Evolutionary conservation across 805 yeast species (phyloP).

Genomic region (Candida tammaniensis): DNA sequence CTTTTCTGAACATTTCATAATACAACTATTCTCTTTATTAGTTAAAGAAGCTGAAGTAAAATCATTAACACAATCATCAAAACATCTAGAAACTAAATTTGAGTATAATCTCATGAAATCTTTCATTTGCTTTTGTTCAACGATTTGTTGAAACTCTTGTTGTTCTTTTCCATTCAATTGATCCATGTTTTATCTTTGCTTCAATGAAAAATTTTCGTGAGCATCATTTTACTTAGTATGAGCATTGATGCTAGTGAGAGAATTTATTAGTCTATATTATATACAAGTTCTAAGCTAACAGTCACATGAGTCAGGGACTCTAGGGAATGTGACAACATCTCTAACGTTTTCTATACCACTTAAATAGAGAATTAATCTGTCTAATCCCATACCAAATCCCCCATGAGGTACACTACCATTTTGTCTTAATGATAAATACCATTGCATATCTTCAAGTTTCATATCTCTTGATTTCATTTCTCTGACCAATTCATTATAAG

Average conservation of each 20-base stretch:
- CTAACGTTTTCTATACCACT: constrained; percentile 74
- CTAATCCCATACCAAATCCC: constrained; percentile 96
- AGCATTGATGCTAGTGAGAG: background rate
- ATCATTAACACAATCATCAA: constrained; percentile 96
- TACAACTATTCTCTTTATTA: constrained; percentile 79
- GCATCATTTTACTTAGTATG: constrained; percentile 1
- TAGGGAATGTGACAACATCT: constrained; percentile 85
- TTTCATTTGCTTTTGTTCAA: constrained; percentile 97
- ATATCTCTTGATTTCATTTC: constrained; percentile 56
- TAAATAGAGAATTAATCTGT: constrained; percentile 73
- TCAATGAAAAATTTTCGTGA: constrained; percentile 7
- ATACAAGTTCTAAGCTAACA: constrained; percentile 22
- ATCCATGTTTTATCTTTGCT: constrained; percentile 59
- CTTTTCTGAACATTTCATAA: constrained; percentile 92
- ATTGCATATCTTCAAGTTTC: constrained; percentile 58
- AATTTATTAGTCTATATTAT: background rate
- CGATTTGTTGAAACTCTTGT: constrained; percentile 91
- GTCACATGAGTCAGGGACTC: constrained; percentile 50
- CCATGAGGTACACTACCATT: constrained; percentile 92
- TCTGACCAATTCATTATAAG: constrained; percentile 40
- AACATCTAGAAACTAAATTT: constrained; percentile 93
- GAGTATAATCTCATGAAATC: constrained; percentile 98
- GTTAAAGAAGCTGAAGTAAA: constrained; percentile 90
- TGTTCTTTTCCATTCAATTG: constrained; percentile 93
- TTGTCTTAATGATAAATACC: constrained; percentile 76